Evolutionary conservation across 1,139 yeast species (phyloP).

Genomic region (Kazachstania sp.): DNA sequence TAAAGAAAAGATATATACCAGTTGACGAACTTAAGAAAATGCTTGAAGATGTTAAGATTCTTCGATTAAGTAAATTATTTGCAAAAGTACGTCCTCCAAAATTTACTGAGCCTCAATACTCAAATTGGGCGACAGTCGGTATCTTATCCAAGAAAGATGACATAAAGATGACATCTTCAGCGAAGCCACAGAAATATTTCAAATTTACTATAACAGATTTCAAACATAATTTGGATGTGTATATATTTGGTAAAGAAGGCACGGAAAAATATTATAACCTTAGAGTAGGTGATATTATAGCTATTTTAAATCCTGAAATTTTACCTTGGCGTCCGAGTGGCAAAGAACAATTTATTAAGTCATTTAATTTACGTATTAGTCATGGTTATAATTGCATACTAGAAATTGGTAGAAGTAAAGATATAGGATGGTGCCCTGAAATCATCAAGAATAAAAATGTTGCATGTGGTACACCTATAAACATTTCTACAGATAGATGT

Average conservation of each 20-base stretch:
- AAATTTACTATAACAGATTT: slow-evolving; percentile 64
- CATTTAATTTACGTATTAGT: slow-evolving; percentile 55
- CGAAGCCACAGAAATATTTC: slow-evolving; percentile 45
- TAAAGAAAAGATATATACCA: slow-evolving; percentile 42
- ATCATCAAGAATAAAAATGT: slow-evolving; percentile 37
- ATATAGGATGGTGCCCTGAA: slow-evolving; percentile 60
- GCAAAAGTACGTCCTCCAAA: slow-evolving; percentile 64
- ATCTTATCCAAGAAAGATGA: slow-evolving; percentile 52
- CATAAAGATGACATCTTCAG: slow-evolving; percentile 39
- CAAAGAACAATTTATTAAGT: slow-evolving; percentile 26
- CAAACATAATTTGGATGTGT: slow-evolving; percentile 46
- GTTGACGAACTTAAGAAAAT: slow-evolving; percentile 30
- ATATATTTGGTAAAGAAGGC: slow-evolving; percentile 54
- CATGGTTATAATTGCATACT: slow-evolving; percentile 46
- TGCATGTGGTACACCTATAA: slow-evolving; percentile 53
- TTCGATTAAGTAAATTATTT: slow-evolving; percentile 48
- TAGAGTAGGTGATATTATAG: slow-evolving; percentile 63
- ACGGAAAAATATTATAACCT: slow-evolving; percentile 66
- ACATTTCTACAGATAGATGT: slow-evolving; percentile 42
- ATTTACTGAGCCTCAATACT: slow-evolving; percentile 56
- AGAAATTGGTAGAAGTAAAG: slow-evolving; percentile 65
- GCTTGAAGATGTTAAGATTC: slow-evolving; percentile 41
- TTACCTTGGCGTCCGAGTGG: slow-evolving; percentile 34
- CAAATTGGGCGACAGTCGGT: slow-evolving; percentile 73
- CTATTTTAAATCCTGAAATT: slow-evolving; percentile 65